Percentiles rank a stretch among this genome's conserved stretches.
Conservation (phyloP, 2,329 filamentous ascomycete genomes). For the Cladophialophora chaetospira region DNA sequence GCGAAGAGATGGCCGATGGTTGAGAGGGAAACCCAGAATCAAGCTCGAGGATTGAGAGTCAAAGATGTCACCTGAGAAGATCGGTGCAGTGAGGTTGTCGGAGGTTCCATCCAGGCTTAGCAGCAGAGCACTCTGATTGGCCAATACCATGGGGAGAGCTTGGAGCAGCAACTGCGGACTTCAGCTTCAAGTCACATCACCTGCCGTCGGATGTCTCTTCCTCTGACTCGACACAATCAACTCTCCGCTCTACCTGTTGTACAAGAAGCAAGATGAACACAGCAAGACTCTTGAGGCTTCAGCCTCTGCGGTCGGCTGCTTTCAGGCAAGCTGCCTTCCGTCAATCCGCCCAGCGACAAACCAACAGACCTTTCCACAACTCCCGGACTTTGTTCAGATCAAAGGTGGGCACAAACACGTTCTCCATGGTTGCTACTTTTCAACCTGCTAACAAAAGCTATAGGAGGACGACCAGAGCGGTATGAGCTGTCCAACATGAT, state of each 20-base stretch:
- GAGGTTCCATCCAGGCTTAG: conserved; percentile 19
- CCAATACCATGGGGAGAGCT: conserved; percentile 5
- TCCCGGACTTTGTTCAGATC: conserved; percentile 27
- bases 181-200: conserved; percentile 9
- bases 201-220: neutral
- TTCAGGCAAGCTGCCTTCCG: conserved; percentile 28
- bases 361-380: conserved; percentile 30
- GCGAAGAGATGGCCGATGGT: too few relatives aligned
- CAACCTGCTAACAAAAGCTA: conserved; percentile 20
- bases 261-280: conserved; percentile 29
- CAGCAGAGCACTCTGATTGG: conserved; percentile 19
- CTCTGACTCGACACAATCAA: conserved; percentile 1
- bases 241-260: conserved; percentile 30
- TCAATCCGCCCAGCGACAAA: conserved; percentile 30
- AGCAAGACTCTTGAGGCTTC: conserved; percentile 30
- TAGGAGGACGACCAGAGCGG: conserved; percentile 67
- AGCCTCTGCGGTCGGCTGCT: conserved; percentile 32
- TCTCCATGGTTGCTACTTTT: neutral
- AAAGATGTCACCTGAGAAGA: conserved; percentile 26
- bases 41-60: conserved; percentile 6
- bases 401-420: conserved; percentile 26
- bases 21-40: conserved; percentile 44
- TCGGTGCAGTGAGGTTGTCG: conserved; percentile 8
- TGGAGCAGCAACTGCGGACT: conserved; percentile 20
- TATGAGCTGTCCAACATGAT: conserved; percentile 41